Percentiles rank a stretch among this genome's conserved stretches.
These are phyloP conservation scores for Excoecaria agallocha DNA, from an alignment of 345 rosid species.

Conservation along the genomic window DNA sequence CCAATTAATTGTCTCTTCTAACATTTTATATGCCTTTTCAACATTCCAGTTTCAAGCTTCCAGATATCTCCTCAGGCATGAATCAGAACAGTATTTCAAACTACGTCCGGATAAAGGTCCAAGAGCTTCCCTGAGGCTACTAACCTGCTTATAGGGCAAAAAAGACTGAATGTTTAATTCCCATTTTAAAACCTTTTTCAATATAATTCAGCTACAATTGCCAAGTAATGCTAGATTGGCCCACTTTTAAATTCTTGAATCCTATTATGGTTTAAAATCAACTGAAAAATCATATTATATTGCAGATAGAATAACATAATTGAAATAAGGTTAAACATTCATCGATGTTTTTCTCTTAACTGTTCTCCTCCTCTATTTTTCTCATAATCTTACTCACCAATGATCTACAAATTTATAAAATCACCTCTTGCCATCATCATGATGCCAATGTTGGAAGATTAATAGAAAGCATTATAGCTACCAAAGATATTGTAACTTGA, in stretches of 20 bases:
- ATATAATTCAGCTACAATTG: not conserved
- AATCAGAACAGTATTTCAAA: constrained; percentile 28
- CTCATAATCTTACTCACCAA: not conserved
- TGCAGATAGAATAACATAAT: not conserved
- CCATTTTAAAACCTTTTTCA: not conserved
- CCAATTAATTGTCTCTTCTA: too few species aligned
- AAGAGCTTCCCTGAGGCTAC: constrained; percentile 26
- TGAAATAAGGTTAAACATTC: not conserved
- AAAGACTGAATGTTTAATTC: not conserved
- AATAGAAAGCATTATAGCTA: too few species aligned
- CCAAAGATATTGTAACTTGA: too few species aligned
- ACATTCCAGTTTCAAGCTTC: constrained; percentile 34
- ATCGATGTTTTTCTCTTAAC: too few species aligned
- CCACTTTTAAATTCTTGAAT: too few species aligned
- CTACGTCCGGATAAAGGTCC: constrained; percentile 28
- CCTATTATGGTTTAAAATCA: not conserved
- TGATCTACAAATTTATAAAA: too few species aligned
- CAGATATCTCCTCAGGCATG: constrained; percentile 31
- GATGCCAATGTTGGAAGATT: too few species aligned
- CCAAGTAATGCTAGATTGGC: too few species aligned
- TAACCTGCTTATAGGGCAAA: constrained; percentile 17
- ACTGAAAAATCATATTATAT: not conserved
- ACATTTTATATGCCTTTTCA: constrained; percentile 30
- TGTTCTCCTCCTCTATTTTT: not conserved
- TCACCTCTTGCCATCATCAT: too few species aligned